Evolutionary conservation across 2,329 filamentous ascomycete genomes (phyloP).

Genomic region (Didymella exigua): DNA sequence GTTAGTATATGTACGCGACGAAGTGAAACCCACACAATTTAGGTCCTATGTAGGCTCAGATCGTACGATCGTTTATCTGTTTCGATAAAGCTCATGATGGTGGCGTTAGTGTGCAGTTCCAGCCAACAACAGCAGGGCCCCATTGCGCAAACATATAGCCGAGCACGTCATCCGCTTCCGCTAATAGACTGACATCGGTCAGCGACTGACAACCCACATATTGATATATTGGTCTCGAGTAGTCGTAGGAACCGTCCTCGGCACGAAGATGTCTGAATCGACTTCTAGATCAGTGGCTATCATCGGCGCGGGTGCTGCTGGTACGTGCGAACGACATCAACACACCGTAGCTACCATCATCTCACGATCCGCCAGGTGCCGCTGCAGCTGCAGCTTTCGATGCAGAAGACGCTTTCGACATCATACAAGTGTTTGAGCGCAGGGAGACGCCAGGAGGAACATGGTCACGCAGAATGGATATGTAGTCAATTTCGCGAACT

Average conservation of each 20-base stretch:
- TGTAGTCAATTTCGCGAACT: not conserved
- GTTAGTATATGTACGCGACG: not conserved
- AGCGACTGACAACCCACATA: not conserved
- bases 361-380: conserved; percentile 30
- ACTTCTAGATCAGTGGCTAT: conserved; percentile 17
- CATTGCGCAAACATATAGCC: conserved; percentile 12
- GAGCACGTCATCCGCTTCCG: conserved; percentile 19
- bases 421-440: conserved; percentile 45
- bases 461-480: conserved; percentile 28
- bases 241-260: conserved; percentile 27
- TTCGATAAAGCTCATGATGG: not conserved
- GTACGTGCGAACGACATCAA: conserved; percentile 15
- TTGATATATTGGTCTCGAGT: not conserved
- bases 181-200: conserved; percentile 4
- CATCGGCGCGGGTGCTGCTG: conserved; percentile 33
- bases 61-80: not conserved
- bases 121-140: conserved; percentile 7
- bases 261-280: conserved; percentile 25
- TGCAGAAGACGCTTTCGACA: conserved; percentile 43
- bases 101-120: not conserved
- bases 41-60: not conserved
- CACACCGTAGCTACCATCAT: conserved; percentile 5
- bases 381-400: conserved; percentile 43
- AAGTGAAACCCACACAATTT: not conserved
- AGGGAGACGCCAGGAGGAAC: conserved; percentile 45